phyloP scores from a whole-genome alignment of 805 yeast genomes.

The Debaryomyces tyrocola region DNA sequence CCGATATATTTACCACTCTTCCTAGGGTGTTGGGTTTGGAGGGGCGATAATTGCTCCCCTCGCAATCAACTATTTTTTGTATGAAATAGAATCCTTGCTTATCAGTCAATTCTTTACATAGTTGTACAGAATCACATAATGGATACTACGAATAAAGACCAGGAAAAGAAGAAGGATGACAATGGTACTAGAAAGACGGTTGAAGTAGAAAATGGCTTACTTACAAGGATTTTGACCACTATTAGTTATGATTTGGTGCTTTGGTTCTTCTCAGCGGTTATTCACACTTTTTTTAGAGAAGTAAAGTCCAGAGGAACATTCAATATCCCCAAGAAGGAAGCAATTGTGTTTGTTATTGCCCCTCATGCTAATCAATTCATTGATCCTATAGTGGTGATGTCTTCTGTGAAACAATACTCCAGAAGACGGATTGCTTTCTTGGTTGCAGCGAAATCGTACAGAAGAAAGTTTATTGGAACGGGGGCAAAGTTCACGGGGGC shows the following conservation, averaged over 20 bases:
- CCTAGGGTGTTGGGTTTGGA: no score
- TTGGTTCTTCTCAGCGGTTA: slow-evolving; percentile 31
- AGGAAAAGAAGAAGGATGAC: neutral
- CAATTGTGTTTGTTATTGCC: slow-evolving; percentile 41
- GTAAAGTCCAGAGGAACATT: slow-evolving; percentile 37
- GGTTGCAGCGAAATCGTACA: slow-evolving; percentile 37
- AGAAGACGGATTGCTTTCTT: slow-evolving; percentile 35
- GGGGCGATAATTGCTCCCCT: no score
- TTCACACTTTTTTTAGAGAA: slow-evolving; percentile 43
- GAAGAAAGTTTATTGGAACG: slow-evolving; percentile 31
- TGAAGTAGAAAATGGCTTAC: neutral
- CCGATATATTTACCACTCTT: no score
- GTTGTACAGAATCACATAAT: no score
- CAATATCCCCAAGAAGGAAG: slow-evolving; percentile 37
- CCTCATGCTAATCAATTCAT: slow-evolving; percentile 46
- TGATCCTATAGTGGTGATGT: slow-evolving; percentile 39
- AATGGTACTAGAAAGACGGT: neutral
- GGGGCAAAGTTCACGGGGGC: slow-evolving; percentile 32
- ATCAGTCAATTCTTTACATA: no score
- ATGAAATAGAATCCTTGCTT: no score
- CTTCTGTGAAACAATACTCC: slow-evolving; percentile 29
- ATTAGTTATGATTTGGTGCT: slow-evolving; percentile 30
- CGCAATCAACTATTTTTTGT: no score
- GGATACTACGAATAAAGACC: no score
- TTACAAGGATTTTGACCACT: neutral